phyloP scores from a whole-genome alignment of 768 basidiomycete species.

The Jaapia argillacea region DNA sequence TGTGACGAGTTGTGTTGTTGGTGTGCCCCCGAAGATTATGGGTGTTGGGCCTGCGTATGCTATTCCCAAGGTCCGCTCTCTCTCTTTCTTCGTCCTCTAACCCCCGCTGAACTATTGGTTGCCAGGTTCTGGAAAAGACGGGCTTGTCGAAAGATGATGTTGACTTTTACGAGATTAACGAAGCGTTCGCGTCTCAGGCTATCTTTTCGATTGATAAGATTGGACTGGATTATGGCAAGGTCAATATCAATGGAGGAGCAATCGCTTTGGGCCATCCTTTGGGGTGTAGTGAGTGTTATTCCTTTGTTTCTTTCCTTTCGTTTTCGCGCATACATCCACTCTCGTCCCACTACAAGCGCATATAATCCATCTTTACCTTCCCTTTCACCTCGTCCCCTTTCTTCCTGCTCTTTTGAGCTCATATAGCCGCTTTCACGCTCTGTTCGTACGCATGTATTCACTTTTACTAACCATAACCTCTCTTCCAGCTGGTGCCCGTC shows the following conservation, averaged over 20 bases:
- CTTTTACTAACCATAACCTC: background rate
- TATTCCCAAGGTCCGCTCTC: constrained; percentile 48
- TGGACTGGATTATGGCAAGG: constrained; percentile 64
- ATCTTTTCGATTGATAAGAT: constrained; percentile 63
- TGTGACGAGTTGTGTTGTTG: constrained; percentile 56
- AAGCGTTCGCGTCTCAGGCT: constrained; percentile 82
- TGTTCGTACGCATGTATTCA: constrained; percentile 1
- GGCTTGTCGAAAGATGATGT: constrained; percentile 63
- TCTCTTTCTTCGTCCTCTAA: background rate
- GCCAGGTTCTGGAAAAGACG: constrained; percentile 40
- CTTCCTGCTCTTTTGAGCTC: background rate
- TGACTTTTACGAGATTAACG: constrained; percentile 90
- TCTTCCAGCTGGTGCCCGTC: constrained; percentile 67
- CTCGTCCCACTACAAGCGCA: too few relatives aligned
- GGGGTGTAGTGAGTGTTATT: constrained; percentile 63
- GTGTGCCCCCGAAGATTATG: constrained; percentile 85
- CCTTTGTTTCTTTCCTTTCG: constrained; percentile 1
- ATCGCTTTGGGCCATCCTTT: constrained; percentile 88
- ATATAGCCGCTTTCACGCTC: too few relatives aligned
- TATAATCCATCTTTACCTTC: background rate
- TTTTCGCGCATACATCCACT: background rate
- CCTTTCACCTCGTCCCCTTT: constrained; percentile 62
- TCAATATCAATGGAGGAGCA: constrained; percentile 82
- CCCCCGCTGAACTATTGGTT: background rate
- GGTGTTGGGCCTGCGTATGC: constrained; percentile 88